phyloP scores from a whole-genome alignment of 169 alveolate genomes.

The Perkinsus olseni region DNA sequence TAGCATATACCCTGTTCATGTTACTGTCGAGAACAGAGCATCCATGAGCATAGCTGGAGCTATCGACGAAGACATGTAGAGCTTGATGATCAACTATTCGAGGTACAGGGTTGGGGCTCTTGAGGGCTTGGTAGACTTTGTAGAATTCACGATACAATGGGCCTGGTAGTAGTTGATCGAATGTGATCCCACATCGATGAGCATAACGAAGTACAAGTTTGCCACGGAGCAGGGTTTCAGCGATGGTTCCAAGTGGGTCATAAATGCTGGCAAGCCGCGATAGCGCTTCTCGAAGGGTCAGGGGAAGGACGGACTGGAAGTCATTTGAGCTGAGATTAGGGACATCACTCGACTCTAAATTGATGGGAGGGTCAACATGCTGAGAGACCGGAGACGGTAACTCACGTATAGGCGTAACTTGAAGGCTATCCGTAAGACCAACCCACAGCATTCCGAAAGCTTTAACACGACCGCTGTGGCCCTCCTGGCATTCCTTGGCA shows the following conservation, averaged over 20 bases:
- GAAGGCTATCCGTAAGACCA: background rate
- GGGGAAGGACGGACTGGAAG: background rate
- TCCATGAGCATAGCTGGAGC: background rate
- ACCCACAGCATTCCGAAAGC: background rate
- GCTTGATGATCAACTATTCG: background rate
- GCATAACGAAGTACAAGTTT: background rate
- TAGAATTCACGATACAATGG: background rate
- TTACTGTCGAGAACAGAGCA: background rate
- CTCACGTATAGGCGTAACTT: background rate
- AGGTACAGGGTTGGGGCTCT: background rate
- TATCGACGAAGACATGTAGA: background rate
- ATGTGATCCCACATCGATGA: background rate
- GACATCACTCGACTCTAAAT: background rate
- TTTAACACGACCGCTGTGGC: background rate
- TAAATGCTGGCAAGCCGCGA: background rate
- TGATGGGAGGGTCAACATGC: background rate
- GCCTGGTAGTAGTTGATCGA: background rate
- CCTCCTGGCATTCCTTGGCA: background rate
- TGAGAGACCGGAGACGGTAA: background rate
- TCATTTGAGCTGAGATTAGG: background rate
- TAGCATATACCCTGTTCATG: background rate
- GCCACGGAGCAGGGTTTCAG: background rate
- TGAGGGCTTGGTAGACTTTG: background rate
- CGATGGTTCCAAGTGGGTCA: background rate
- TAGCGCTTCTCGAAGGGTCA: background rate